Evolutionary conservation across 2,329 filamentous ascomycete species (phyloP).

Genomic region (Myrmaecium sp.): DNA sequence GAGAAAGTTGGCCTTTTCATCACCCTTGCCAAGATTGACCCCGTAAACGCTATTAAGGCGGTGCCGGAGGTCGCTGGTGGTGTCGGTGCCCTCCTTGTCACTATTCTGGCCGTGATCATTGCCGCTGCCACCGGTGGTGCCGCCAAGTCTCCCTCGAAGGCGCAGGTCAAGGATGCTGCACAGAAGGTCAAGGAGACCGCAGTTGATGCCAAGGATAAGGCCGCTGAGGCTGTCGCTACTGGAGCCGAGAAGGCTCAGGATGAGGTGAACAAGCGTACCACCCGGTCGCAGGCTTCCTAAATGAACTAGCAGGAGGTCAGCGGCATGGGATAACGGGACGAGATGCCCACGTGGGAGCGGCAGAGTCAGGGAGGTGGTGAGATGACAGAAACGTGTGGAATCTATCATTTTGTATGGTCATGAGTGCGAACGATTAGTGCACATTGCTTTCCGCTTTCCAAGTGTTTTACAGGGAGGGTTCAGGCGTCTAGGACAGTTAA

Average conservation of each 20-base stretch:
- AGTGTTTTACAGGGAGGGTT: too few species aligned
- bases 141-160: slow-evolving; percentile 43
- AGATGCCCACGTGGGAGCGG: neutral
- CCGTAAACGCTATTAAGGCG: slow-evolving; percentile 68
- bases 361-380: too few species aligned
- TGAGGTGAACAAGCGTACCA: slow-evolving; percentile 45
- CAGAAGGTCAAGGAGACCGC: slow-evolving; percentile 61
- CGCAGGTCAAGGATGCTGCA: slow-evolving; percentile 53
- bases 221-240: slow-evolving; percentile 42
- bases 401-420: too few species aligned
- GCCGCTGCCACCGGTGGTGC: slow-evolving; percentile 50
- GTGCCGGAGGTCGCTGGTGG: slow-evolving; percentile 83
- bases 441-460: too few species aligned
- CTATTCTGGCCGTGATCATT: slow-evolving; percentile 53
- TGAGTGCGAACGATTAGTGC: too few species aligned
- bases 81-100: slow-evolving; percentile 52
- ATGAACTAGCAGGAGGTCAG: slow-evolving; percentile 1
- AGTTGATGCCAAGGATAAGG: slow-evolving; percentile 48
- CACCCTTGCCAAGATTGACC: slow-evolving; percentile 66
- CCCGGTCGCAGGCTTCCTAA: slow-evolving; percentile 22
- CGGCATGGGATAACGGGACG: neutral
- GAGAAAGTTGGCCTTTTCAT: slow-evolving; percentile 91
- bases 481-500: too few species aligned
- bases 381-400: too few species aligned
- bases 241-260: slow-evolving; percentile 61